phyloP scores from a whole-genome alignment of 2,329 filamentous ascomycete species.

The Escovopsis sp. region DNA sequence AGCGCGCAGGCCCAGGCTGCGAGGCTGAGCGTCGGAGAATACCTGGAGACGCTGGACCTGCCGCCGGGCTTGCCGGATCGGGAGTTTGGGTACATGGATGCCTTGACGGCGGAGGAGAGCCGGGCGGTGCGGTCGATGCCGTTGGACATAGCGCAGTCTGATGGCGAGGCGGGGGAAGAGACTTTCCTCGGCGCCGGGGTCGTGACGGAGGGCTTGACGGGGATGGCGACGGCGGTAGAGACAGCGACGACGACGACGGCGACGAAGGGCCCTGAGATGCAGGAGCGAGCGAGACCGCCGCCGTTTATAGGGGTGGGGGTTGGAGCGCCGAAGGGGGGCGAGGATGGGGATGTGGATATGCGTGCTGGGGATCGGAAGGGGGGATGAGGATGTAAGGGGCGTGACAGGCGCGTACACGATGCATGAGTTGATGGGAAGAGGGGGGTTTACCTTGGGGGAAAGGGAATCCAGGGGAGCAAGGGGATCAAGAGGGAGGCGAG shows the following conservation, averaged over 20 bases:
- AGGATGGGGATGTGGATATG: conserved; percentile 19
- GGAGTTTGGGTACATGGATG: conserved; percentile 8
- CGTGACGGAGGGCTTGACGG: no score
- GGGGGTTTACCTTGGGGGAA: no score
- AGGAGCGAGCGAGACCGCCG: conserved; percentile 20
- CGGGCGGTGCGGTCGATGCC: conserved; percentile 3
- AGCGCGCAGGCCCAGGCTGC: conserved; percentile 5
- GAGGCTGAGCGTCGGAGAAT: conserved; percentile 5
- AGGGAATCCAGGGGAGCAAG: no score
- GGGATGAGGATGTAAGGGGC: no score
- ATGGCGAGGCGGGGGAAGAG: conserved; percentile 1
- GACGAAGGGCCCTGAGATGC: conserved; percentile 26
- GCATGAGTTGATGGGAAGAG: no score
- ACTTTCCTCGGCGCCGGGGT: no score
- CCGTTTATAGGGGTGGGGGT: conserved; percentile 11
- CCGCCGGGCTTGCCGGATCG: conserved; percentile 5
- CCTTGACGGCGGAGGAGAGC: conserved; percentile 9
- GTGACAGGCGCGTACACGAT: no score
- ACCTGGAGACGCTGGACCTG: conserved; percentile 6
- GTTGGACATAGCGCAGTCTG: conserved; percentile 1
- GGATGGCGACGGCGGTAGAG: no score
- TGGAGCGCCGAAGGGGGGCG: conserved; percentile 10
- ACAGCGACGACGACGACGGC: conserved; percentile 1
- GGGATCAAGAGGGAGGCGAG: no score
- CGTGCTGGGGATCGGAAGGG: conserved; percentile 15